These are phyloP conservation scores for Neurospora sublineolata DNA, from an alignment of 495 filamentous ascomycete genomes.

Conservation along the genomic window DNA sequence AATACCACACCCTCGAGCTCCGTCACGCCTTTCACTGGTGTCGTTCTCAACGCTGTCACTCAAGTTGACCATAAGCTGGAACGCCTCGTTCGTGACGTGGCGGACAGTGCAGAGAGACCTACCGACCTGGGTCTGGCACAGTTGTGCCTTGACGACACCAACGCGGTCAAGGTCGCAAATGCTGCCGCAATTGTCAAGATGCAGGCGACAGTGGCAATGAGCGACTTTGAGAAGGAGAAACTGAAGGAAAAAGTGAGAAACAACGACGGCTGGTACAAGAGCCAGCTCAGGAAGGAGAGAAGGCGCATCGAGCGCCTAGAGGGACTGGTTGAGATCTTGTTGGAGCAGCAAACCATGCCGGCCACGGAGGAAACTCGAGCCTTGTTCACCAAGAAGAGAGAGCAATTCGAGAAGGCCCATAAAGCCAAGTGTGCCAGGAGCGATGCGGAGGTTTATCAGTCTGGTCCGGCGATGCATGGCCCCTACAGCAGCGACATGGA, in stretches of 20 bases:
- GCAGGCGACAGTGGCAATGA: neutral
- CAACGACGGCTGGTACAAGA: neutral
- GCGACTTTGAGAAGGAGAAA: neutral
- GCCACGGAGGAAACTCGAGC: neutral
- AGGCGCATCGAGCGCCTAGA: neutral
- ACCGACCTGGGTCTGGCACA: too few relatives aligned
- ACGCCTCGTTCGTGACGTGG: too few relatives aligned
- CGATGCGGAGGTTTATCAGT: neutral
- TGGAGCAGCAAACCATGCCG: neutral
- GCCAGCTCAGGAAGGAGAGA: neutral
- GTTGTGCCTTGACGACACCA: too few relatives aligned
- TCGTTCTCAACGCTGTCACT: too few relatives aligned
- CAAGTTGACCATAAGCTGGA: too few relatives aligned
- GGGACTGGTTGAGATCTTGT: neutral
- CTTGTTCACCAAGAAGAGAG: neutral
- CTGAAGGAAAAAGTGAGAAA: neutral
- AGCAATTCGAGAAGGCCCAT: neutral
- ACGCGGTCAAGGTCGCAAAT: neutral
- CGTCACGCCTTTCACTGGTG: too few relatives aligned
- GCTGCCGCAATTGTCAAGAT: neutral
- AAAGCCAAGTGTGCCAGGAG: neutral
- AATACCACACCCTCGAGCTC: neutral
- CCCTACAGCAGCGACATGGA: neutral
- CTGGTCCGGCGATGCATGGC: neutral
- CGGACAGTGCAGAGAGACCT: too few relatives aligned